Percentiles rank a stretch among this genome's conserved stretches.
phyloP scores from a whole-genome alignment of 106 monocot species.

The Platanthera guangdongensis region DNA sequence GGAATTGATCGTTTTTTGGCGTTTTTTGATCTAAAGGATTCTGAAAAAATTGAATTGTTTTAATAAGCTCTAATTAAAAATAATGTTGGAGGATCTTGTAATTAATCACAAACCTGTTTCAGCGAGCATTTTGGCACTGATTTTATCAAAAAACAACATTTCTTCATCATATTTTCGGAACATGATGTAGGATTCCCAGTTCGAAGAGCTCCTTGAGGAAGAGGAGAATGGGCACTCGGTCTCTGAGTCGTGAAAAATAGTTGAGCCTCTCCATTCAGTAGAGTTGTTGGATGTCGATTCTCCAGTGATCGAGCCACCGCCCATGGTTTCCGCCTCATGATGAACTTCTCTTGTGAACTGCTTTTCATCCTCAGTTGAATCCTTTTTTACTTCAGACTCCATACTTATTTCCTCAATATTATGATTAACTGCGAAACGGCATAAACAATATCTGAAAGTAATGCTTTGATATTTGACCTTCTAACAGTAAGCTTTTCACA shows the following conservation, averaged over 20 bases:
- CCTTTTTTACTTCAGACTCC: not conserved
- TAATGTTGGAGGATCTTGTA: not conserved
- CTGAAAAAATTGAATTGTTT: constrained; percentile 25
- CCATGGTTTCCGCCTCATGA: constrained; percentile 18
- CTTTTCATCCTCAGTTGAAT: constrained; percentile 18
- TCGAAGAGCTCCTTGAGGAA: constrained; percentile 77
- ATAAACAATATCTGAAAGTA: not conserved
- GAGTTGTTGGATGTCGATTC: constrained; percentile 92
- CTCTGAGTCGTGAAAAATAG: constrained; percentile 65
- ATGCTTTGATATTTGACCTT: too few relatives aligned
- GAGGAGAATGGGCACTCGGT: constrained; percentile 85
- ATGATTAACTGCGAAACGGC: not conserved
- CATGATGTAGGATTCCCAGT: constrained; percentile 74
- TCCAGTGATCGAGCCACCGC: constrained; percentile 29
- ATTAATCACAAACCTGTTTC: constrained; percentile 57
- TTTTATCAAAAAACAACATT: constrained; percentile 70
- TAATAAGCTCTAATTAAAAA: not conserved
- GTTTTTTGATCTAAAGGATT: constrained; percentile 55
- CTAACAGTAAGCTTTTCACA: not conserved
- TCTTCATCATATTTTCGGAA: constrained; percentile 90
- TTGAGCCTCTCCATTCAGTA: constrained; percentile 63
- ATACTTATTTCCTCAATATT: not conserved
- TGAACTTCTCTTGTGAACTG: constrained; percentile 9
- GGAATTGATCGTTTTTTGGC: constrained; percentile 69
- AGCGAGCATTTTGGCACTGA: constrained; percentile 70